phyloP scores from a whole-genome alignment of 768 basidiomycete genomes.

The Leccinum longicurvipes region DNA sequence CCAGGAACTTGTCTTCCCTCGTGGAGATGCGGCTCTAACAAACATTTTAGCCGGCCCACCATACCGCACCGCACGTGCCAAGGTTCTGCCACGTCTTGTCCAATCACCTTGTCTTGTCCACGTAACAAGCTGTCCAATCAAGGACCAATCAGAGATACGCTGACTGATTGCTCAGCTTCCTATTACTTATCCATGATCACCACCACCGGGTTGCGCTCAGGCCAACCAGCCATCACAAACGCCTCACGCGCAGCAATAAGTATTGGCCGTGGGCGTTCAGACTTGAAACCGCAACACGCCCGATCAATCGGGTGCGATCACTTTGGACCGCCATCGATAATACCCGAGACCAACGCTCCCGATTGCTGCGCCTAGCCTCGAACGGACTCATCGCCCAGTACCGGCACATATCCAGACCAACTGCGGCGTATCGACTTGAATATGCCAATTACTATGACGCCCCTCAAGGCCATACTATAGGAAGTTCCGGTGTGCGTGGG shows the following conservation, averaged over 20 bases:
- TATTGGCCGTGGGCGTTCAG: neutral
- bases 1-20: neutral
- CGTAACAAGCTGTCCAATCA: neutral
- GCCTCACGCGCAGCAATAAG: neutral
- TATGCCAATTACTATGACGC: no score
- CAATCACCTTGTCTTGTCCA: neutral
- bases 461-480: no score
- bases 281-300: conserved; percentile 3
- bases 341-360: neutral
- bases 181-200: neutral
- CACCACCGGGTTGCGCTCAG: neutral
- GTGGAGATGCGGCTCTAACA: neutral
- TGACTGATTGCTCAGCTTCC: neutral
- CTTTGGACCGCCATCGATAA: neutral
- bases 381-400: neutral
- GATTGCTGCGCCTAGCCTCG: neutral
- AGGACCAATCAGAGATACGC: conserved; percentile 3
- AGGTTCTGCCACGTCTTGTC: conserved; percentile 1
- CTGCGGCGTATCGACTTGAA: conserved; percentile 4
- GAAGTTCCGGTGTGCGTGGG: conserved; percentile 9
- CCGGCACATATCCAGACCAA: neutral
- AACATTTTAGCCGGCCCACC: neutral
- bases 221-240: neutral
- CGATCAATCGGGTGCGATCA: neutral
- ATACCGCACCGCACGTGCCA: conserved; percentile 1